Base-by-base conservation (phyloP, 768 basidiomycete species). In the Naganishia onofrii region DNA sequence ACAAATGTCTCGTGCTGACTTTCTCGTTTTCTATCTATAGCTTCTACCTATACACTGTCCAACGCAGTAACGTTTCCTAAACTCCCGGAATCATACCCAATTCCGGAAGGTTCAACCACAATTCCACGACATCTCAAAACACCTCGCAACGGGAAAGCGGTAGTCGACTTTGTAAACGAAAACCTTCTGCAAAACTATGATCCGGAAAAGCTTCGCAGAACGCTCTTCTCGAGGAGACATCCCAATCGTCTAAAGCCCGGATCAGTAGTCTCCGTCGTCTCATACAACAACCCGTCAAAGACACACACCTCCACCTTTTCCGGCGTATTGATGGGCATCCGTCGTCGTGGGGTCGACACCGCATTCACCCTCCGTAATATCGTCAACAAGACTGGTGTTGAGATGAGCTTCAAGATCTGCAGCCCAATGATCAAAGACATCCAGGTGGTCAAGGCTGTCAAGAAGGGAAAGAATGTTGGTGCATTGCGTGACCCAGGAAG, bases 291-390 rank as follows among this genome's bases (percentile, higher is more conserved):
- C 68, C 87, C 92, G 70, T 88, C 91, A 7, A 90, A 90, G 10
- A 89, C 87, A 19, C 82, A 85, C 15, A 73, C 78, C 13, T 75
- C 79, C 17, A 64, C 75, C 23, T 98, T 97, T 82, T 90, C 92
- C 7, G 95, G 95, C 42, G 90, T 97, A 54, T 84, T 98, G 69
- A 85, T 96, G 75, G 86, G 88, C 34, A 86, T 94, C 73, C 87
- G 91, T 64, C 71, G 80, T 10, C 58, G 79, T 28, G 94, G 93
- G 0, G 85, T 87, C 32, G 91, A 92, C 82, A 93, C 92, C 31
- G 89, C 88, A n/a, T 90, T 98, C 77, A 84, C 88, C 66, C 82
- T 98, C 64, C 86, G 95, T 73, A 97, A 97, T 82, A 87, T 96
- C 73, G 86, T 98, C 65, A 90, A 92, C 75, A 86, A 92, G 72